A percentile compares a stretch with the other conserved stretches of the same genome.
Evolutionary conservation across 345 rosid genomes (phyloP).

Genomic region (Rhodamnia argentea): DNA sequence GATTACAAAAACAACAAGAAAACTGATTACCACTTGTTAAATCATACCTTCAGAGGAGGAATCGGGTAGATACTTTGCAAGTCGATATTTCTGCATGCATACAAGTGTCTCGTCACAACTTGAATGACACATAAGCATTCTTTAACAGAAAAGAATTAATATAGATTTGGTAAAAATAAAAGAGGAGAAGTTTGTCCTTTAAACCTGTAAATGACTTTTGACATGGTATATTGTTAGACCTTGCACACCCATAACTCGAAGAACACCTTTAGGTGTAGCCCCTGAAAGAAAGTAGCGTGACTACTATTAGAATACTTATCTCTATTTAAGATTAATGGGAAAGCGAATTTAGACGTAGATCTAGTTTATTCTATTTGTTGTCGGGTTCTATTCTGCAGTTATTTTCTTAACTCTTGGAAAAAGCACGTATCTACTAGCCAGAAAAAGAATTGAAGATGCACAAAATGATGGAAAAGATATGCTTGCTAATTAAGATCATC

Average conservation of each 20-base stretch:
- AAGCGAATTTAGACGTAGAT: background rate
- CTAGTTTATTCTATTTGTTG: background rate
- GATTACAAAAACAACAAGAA: background rate
- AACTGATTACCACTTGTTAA: background rate
- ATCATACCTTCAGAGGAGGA: constrained; percentile 80
- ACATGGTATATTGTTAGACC: constrained; percentile 97
- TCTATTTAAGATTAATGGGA: too few species aligned
- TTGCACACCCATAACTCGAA: constrained; percentile 97
- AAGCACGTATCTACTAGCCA: background rate
- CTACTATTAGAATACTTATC: background rate
- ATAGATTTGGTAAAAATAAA: background rate
- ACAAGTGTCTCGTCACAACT: constrained; percentile 4
- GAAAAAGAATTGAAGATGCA: background rate
- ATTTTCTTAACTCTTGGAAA: background rate
- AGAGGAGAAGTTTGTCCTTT: background rate
- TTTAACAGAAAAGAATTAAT: background rate
- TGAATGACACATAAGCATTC: background rate
- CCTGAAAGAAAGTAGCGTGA: constrained; percentile 26
- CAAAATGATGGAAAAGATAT: background rate
- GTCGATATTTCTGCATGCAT: constrained; percentile 81
- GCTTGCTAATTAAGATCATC: background rate
- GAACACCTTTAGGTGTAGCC: constrained; percentile 98
- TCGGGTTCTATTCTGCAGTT: background rate
- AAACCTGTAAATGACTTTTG: constrained; percentile 96
- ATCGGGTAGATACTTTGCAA: constrained; percentile 97